phyloP scores from a whole-genome alignment of 495 filamentous ascomycete species.

The Thermothielavioides terrestris region DNA sequence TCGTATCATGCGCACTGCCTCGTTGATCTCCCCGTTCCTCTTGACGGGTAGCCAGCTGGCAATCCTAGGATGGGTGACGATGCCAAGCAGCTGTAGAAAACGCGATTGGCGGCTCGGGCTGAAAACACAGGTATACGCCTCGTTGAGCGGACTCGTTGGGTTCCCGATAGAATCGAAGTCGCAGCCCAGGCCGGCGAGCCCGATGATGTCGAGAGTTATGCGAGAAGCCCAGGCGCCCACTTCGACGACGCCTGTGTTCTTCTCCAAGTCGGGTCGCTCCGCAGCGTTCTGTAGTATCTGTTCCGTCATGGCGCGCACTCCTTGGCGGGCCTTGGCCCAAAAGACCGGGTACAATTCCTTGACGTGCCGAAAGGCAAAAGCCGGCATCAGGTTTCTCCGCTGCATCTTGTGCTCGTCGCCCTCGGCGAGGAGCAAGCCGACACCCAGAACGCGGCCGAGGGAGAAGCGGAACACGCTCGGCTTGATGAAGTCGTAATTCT shows the following conservation, averaged over 20 bases:
- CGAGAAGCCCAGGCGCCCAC: conserved; percentile 60
- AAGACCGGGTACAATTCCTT: conserved; percentile 81
- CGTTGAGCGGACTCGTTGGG: conserved; percentile 52
- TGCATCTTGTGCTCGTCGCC: conserved; percentile 79
- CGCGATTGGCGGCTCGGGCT: conserved; percentile 30
- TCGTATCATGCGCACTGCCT: conserved; percentile 51
- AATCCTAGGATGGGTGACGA: conserved; percentile 44
- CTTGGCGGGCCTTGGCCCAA: conserved; percentile 57
- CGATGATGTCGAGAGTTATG: conserved; percentile 81
- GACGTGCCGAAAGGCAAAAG: conserved; percentile 77
- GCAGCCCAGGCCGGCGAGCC: conserved; percentile 67
- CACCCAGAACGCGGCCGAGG: conserved; percentile 59
- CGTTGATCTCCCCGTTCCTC: conserved; percentile 53
- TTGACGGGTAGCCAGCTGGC: conserved; percentile 51
- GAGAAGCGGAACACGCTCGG: conserved; percentile 47
- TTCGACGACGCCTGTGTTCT: conserved; percentile 47
- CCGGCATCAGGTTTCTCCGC: conserved; percentile 71
- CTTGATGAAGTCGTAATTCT: conserved; percentile 75
- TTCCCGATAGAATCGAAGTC: conserved; percentile 67
- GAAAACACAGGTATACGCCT: conserved; percentile 58
- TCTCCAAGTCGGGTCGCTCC: conserved; percentile 33
- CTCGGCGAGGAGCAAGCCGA: conserved; percentile 74
- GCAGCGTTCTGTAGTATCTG: conserved; percentile 18
- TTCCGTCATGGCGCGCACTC: conserved; percentile 40
- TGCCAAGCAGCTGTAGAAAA: conserved; percentile 36